Conservation (phyloP, 257 asterid species). For the Scutellaria barbata region DNA sequence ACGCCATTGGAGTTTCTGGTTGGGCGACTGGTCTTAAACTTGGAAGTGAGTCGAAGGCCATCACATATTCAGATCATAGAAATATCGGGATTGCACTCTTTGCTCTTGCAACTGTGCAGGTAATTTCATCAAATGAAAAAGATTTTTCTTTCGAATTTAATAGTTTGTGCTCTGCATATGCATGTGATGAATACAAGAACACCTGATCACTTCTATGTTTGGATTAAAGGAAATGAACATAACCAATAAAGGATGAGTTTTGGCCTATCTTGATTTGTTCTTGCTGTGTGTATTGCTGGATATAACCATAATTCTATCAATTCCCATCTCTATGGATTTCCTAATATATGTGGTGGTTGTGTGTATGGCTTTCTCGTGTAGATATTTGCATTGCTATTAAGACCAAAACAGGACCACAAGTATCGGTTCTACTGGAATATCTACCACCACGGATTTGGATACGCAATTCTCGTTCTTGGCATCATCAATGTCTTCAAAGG, state of each 20-base stretch:
- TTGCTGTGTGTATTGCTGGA: constrained; percentile 28
- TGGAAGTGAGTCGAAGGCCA: constrained; percentile 67
- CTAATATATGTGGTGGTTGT: constrained; percentile 11
- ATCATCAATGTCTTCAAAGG: constrained; percentile 85
- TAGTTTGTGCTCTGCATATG: neutral
- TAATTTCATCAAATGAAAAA: constrained; percentile 21
- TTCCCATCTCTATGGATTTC: neutral
- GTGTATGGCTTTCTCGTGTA: constrained; percentile 35
- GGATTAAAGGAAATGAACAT: neutral
- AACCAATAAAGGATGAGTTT: neutral
- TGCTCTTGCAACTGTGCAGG: constrained; percentile 80
- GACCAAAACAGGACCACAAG: constrained; percentile 88
- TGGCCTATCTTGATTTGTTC: constrained; percentile 11
- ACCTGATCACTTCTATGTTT: neutral
- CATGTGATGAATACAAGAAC: neutral
- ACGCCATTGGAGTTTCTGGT: constrained; percentile 88
- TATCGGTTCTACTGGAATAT: constrained; percentile 77
- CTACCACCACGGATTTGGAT: constrained; percentile 80
- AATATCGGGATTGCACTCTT: constrained; percentile 83
- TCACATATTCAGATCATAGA: constrained; percentile 58
- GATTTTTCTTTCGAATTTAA: neutral
- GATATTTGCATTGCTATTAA: constrained; percentile 74
- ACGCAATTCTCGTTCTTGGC: constrained; percentile 59
- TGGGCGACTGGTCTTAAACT: constrained; percentile 90
- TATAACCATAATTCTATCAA: neutral